Conservation (phyloP, 805 yeast genomes). For the Cyberlindnera euphorbiae region DNA sequence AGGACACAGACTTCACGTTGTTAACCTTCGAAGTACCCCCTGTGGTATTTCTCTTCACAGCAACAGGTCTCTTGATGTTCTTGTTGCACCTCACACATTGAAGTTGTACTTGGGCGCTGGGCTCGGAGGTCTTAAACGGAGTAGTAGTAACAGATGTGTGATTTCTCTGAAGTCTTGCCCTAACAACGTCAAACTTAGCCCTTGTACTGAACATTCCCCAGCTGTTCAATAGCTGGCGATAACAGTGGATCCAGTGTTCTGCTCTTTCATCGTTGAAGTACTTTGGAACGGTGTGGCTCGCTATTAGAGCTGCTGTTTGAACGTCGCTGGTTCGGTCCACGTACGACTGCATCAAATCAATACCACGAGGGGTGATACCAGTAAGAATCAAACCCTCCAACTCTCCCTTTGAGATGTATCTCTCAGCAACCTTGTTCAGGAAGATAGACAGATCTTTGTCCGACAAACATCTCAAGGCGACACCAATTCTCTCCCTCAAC, state of each 20-base stretch:
- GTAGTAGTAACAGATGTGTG: no score
- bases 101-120: slow-evolving; percentile 70
- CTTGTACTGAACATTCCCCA: slow-evolving; percentile 77
- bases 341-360: slow-evolving; percentile 76
- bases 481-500: slow-evolving; percentile 81
- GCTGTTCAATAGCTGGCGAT: slow-evolving; percentile 64
- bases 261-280: slow-evolving; percentile 72
- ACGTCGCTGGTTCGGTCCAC: slow-evolving; percentile 87
- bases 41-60: slow-evolving; percentile 10
- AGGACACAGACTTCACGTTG: slow-evolving; percentile 13
- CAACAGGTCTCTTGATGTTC: slow-evolving; percentile 44
- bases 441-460: slow-evolving; percentile 75
- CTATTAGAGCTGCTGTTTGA: slow-evolving; percentile 83
- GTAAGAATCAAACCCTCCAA: slow-evolving; percentile 87
- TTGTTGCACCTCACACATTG: slow-evolving; percentile 83
- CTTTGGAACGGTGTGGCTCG: slow-evolving; percentile 78
- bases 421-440: slow-evolving; percentile 61
- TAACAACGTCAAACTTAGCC: slow-evolving; percentile 79
- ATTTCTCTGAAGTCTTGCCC: slow-evolving; percentile 61
- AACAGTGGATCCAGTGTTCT: slow-evolving; percentile 72
- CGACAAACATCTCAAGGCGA: slow-evolving; percentile 79
- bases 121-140: slow-evolving; percentile 29
- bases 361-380: slow-evolving; percentile 85
- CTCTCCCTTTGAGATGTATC: slow-evolving; percentile 75
- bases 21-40: no score